Percentiles rank a stretch among this genome's conserved stretches.
These are phyloP conservation scores for Paramecium sexaurelia DNA, from an alignment of 73 alveolate genomes.

Conservation along the genomic window DNA sequence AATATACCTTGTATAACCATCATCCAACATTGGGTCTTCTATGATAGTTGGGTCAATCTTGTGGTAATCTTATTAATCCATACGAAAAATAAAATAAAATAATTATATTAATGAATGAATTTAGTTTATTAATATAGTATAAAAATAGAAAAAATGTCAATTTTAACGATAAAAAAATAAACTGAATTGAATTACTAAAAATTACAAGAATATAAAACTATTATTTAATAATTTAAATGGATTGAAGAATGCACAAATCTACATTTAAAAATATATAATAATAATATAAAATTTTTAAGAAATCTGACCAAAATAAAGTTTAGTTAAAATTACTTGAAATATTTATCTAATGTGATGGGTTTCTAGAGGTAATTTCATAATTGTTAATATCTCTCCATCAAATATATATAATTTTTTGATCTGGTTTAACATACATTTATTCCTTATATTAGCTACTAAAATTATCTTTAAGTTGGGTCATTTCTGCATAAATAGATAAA, in stretches of 20 bases:
- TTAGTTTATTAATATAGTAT: not conserved
- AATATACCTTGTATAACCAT: slow-evolving; percentile 35
- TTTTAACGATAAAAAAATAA: not conserved
- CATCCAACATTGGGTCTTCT: slow-evolving; percentile 54
- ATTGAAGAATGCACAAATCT: not conserved
- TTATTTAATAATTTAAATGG: not conserved
- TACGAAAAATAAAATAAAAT: not conserved
- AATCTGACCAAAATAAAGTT: no score
- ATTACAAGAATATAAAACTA: not conserved
- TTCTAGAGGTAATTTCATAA: no score
- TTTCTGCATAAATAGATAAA: slow-evolving; percentile 68
- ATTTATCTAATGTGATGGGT: no score
- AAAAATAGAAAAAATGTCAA: not conserved
- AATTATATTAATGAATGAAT: not conserved
- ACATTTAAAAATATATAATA: no score
- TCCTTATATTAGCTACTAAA: no score
- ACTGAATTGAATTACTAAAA: not conserved
- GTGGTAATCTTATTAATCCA: slow-evolving; percentile 11
- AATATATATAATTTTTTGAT: slow-evolving; percentile 23
- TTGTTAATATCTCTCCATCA: no score
- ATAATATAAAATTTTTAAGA: no score
- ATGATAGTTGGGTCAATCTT: not conserved
- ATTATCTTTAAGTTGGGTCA: slow-evolving; percentile 82
- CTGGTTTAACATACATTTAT: slow-evolving; percentile 38
- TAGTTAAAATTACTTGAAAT: no score